Evolutionary conservation across 441 rosid species (phyloP), one percentile per base, ranked within the genome.

Genomic region (Pelargonium myrrhifolium): DNA sequence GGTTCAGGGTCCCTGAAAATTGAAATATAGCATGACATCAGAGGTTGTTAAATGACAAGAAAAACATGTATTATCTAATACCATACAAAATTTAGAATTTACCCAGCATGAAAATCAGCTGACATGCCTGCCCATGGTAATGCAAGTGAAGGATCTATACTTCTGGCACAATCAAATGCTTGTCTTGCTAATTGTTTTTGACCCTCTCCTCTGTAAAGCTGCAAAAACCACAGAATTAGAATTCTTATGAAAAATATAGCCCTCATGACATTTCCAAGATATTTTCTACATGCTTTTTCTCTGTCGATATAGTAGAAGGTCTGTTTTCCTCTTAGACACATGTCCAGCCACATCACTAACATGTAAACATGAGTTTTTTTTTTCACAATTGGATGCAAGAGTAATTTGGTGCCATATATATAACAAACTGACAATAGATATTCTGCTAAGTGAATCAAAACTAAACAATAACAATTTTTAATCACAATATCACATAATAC

Each of bases 61-160:
- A 71, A 69, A 49, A 35, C 42, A 68, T 20, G 4, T 1, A 58
- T 47, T 66, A 62, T 35, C 35, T 24, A 5, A 58, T 14, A 10
- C 20, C 10, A 8, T 51, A 73, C 7, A 66, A 67, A 74, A 3
- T 66, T 67, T 67, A 71, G 17, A 42, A 70, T 74, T 65, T 77
- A 89, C 99, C 97, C 76, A 74, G 85, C 78, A 79, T 74, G 66
- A 68, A 74, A 64, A 82, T 89, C 97, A 74, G 94, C 97, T 65
- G 98, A 85, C 94, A 88, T 83, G 80, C 98, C 99, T 6, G 96
- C 96, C 99, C 99, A 94, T 61, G 98, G 98, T 69, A 91, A 79
- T n/a, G 97, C 88, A 75, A 94, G 89, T 14, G 91, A 89, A 79
- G 99, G 97, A 84, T 94, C 97, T 73, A 92, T 84, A 75, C 99